phyloP scores from a whole-genome alignment of 192 early-diverging fungal species.

The Hyaloraphidium curvatum region DNA sequence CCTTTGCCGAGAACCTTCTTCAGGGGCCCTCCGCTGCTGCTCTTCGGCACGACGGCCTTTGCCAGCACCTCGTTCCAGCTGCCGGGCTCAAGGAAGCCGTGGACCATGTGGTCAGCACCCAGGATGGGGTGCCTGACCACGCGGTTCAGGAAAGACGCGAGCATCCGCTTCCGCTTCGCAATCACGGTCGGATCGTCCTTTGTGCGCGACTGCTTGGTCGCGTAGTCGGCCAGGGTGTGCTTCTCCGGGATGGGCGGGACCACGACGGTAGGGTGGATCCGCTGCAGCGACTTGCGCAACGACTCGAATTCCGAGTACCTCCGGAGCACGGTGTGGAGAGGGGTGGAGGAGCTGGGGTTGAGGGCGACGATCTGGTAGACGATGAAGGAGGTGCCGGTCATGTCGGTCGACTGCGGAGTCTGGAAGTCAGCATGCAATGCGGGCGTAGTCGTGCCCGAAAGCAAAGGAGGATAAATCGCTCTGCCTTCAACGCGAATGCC shows the following conservation, averaged over 20 bases:
- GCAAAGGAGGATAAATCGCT: too few species aligned
- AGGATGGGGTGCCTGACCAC: conserved; percentile 74
- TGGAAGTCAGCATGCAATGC: too few species aligned
- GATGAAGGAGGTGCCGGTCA: conserved; percentile 21
- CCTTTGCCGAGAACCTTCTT: background rate
- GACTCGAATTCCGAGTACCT: conserved; percentile 96
- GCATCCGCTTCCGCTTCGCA: conserved; percentile 73
- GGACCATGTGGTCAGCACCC: conserved; percentile 71
- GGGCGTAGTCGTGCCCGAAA: too few species aligned
- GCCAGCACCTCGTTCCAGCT: background rate
- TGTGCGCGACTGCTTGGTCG: conserved; percentile 61
- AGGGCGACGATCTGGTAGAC: conserved; percentile 33
- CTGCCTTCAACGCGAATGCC: too few species aligned
- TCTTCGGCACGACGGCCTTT: background rate
- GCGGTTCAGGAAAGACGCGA: conserved; percentile 86
- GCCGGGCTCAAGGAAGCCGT: conserved; percentile 70
- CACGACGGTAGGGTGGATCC: conserved; percentile 69
- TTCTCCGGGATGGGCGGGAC: conserved; percentile 96
- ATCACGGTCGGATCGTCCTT: conserved; percentile 84
- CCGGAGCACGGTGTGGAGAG: conserved; percentile 42
- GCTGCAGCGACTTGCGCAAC: conserved; percentile 50
- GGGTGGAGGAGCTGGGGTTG: background rate
- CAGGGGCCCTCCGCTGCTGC: background rate
- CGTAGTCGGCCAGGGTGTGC: conserved; percentile 62
- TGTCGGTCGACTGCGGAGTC: background rate